Conservation (phyloP, 1,284 basidiomycete genomes). For the Leccinum pachyderme region DNA sequence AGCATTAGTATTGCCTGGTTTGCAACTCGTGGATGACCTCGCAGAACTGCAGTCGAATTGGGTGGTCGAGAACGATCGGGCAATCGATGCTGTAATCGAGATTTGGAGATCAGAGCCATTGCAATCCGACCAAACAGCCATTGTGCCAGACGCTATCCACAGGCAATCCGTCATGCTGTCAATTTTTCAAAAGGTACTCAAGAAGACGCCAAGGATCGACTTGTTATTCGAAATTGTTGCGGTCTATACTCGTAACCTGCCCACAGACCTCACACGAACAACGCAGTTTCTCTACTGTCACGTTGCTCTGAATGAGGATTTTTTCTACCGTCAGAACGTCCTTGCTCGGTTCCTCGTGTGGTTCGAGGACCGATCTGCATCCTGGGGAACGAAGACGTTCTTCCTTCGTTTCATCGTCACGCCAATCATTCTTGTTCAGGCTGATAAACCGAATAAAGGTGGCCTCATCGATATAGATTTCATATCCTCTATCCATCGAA, state of each 20-base stretch:
- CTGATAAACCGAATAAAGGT: constrained; percentile 52
- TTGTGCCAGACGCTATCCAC: constrained; percentile 53
- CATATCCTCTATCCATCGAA: constrained; percentile 65
- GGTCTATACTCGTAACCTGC: constrained; percentile 78
- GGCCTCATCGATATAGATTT: constrained; percentile 72
- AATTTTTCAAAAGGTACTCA: constrained; percentile 74
- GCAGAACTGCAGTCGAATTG: constrained; percentile 66
- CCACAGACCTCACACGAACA: constrained; percentile 81
- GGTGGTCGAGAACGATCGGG: constrained; percentile 66
- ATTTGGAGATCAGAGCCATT: constrained; percentile 67
- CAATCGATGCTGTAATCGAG: constrained; percentile 66
- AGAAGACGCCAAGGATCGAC: constrained; percentile 75
- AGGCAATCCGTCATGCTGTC: constrained; percentile 71
- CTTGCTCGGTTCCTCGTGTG: constrained; percentile 84
- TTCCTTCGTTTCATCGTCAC: constrained; percentile 89
- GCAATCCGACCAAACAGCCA: constrained; percentile 46
- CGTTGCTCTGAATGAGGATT: constrained; percentile 67
- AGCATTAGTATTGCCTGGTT: constrained; percentile 60
- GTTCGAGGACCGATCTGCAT: constrained; percentile 68
- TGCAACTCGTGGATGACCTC: constrained; percentile 80
- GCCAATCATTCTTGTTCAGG: constrained; percentile 83
- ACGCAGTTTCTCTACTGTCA: constrained; percentile 89
- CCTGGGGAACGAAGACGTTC: constrained; percentile 82
- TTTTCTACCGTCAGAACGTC: constrained; percentile 77
- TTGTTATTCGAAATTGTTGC: constrained; percentile 87